Percentiles rank a stretch among this genome's conserved stretches.
Evolutionary conservation across 2,329 filamentous ascomycete genomes (phyloP).

Genomic region (Pestalotiopsis sp.): DNA sequence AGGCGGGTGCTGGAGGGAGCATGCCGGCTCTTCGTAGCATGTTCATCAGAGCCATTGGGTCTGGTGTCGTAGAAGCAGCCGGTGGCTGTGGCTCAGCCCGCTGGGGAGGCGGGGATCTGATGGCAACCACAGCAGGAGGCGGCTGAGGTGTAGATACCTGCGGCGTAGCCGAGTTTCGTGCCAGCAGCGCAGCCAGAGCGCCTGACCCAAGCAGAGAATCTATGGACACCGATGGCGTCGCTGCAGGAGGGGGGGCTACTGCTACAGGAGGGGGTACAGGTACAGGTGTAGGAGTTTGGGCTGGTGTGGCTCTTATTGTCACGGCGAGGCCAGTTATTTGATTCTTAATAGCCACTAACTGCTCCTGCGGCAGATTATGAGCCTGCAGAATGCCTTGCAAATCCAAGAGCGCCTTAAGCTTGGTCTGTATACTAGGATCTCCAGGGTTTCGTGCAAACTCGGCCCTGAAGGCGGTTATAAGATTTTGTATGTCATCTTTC

Average conservation of each 20-base stretch:
- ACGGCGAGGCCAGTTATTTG: conserved; percentile 78
- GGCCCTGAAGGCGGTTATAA: conserved; percentile 71
- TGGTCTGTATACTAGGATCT: conserved; percentile 74
- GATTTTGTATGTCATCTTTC: conserved; percentile 77
- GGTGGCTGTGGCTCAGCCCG: conserved; percentile 39
- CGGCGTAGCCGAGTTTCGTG: conserved; percentile 51
- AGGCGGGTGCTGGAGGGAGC: conserved; percentile 43
- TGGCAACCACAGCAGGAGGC: conserved; percentile 38
- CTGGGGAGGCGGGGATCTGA: conserved; percentile 51
- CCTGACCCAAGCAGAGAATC: conserved; percentile 61
- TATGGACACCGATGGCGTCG: conserved; percentile 47
- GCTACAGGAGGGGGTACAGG: conserved; percentile 34
- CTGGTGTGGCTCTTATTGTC: conserved; percentile 54
- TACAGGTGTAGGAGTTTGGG: conserved; percentile 41
- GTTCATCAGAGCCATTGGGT: conserved; percentile 63
- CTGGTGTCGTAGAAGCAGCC: conserved; percentile 35
- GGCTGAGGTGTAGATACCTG: conserved; percentile 48
- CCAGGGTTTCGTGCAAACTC: conserved; percentile 75
- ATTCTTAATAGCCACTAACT: conserved; percentile 80
- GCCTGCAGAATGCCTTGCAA: conserved; percentile 78
- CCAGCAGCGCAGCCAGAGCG: conserved; percentile 59
- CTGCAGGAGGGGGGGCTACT: conserved; percentile 35
- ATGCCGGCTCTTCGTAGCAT: conserved; percentile 69
- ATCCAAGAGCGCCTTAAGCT: conserved; percentile 81
- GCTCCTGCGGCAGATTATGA: conserved; percentile 75